A percentile compares a stretch with the other conserved stretches of the same genome.
These are phyloP conservation scores for Papiliotrema flavescens DNA, from an alignment of 1,284 basidiomycete genomes.

Conservation along the genomic window DNA sequence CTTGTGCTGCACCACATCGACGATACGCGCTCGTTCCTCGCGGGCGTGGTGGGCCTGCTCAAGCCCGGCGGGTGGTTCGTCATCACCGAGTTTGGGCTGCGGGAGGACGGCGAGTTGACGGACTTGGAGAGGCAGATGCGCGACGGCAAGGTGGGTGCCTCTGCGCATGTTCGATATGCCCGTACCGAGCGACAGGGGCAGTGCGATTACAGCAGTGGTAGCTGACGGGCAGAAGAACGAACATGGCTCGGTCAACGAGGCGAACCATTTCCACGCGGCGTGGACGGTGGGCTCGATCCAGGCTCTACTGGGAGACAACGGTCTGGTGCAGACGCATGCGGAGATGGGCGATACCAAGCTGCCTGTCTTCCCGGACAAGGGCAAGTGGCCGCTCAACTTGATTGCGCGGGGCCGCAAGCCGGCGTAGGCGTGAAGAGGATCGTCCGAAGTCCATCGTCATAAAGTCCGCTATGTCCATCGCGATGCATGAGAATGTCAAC, in stretches of 20 bases:
- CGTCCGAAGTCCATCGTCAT: no score
- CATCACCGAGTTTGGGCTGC: conserved; percentile 29
- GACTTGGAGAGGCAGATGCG: background rate
- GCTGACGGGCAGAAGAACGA: conserved; percentile 2
- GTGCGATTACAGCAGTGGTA: background rate
- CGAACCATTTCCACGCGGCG: conserved; percentile 21
- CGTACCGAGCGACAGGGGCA: background rate
- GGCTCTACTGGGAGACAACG: conserved; percentile 18
- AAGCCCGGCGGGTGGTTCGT: conserved; percentile 27
- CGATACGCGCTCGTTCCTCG: conserved; percentile 23
- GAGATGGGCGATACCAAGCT: conserved; percentile 20
- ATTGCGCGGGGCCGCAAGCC: conserved; percentile 20
- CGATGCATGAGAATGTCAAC: no score
- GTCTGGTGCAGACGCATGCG: conserved; percentile 22
- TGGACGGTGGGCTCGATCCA: conserved; percentile 16
- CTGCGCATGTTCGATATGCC: background rate
- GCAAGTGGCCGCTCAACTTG: conserved; percentile 15
- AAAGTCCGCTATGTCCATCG: no score
- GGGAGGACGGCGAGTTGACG: conserved; percentile 3
- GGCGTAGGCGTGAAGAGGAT: background rate
- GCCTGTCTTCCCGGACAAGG: conserved; percentile 19
- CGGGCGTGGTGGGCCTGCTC: conserved; percentile 22
- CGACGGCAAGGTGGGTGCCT: conserved; percentile 5
- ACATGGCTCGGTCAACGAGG: conserved; percentile 24
- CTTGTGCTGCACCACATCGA: conserved; percentile 42